Evolutionary conservation across 2,329 filamentous ascomycete genomes (phyloP).

Genomic region (Pseudocercospora crystallina): DNA sequence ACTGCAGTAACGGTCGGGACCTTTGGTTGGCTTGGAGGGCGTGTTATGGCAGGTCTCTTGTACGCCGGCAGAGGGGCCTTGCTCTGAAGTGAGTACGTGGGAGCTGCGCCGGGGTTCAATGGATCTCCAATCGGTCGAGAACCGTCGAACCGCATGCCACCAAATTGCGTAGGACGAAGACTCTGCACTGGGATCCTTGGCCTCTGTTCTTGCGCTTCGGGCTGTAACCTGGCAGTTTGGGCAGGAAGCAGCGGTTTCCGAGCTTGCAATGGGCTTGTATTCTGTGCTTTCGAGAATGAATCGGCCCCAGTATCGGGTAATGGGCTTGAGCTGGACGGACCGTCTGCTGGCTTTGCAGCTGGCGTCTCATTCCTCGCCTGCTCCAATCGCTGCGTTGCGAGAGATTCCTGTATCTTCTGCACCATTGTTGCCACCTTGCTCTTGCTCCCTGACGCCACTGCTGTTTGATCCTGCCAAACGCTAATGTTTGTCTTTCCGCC

Average conservation of each 20-base stretch:
- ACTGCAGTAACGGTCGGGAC: conserved; percentile 10
- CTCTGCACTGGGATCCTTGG: conserved; percentile 11
- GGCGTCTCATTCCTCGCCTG: conserved; percentile 17
- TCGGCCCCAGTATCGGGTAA: conserved; percentile 38
- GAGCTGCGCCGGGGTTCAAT: conserved; percentile 21
- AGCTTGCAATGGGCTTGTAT: conserved; percentile 23
- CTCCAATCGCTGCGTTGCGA: conserved; percentile 36
- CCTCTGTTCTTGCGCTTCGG: conserved; percentile 1
- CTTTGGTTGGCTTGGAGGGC: conserved; percentile 22
- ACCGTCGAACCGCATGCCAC: conserved; percentile 16
- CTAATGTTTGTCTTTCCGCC: conserved; percentile 32
- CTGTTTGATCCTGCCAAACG: conserved; percentile 39
- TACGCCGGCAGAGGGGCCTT: conserved; percentile 35
- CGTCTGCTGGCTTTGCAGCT: conserved; percentile 21
- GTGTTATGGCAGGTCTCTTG: conserved; percentile 32
- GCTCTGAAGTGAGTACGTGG: conserved; percentile 32
- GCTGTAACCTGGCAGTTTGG: neutral
- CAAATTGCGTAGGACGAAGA: conserved; percentile 18
- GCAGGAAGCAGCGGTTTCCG: conserved; percentile 16
- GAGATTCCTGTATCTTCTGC: conserved; percentile 47
- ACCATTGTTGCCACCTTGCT: conserved; percentile 40
- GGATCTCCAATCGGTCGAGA: conserved; percentile 19
- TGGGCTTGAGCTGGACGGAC: conserved; percentile 50
- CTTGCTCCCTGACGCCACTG: conserved; percentile 28
- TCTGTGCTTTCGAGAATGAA: conserved; percentile 4